These are phyloP conservation scores for Ustilago sp. DNA, from an alignment of 1,284 basidiomycete genomes.

Conservation along the genomic window DNA sequence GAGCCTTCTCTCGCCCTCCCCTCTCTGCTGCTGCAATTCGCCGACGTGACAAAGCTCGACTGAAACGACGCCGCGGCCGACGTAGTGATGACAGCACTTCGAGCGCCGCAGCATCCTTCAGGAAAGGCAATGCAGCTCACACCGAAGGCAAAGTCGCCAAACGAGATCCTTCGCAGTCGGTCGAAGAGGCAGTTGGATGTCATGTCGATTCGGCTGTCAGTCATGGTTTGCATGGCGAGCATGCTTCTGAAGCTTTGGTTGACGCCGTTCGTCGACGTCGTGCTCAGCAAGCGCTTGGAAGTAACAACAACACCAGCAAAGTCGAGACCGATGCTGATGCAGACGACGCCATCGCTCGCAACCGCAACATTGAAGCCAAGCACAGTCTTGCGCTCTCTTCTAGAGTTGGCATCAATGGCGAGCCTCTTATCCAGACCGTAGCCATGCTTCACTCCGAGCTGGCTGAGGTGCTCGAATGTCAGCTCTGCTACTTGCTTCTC, in stretches of 20 bases:
- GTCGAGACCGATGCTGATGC: conserved; percentile 20
- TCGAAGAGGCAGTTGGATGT: conserved; percentile 13
- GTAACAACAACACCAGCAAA: conserved; percentile 13
- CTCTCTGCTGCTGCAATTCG: conserved; percentile 10
- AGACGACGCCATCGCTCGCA: neutral
- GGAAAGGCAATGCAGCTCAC: conserved; percentile 12
- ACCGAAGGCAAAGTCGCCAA: conserved; percentile 30
- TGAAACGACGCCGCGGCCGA: conserved; percentile 39
- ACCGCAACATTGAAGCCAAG: conserved; percentile 26
- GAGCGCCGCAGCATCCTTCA: conserved; percentile 13
- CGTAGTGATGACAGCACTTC: conserved; percentile 31
- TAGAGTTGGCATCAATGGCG: conserved; percentile 27
- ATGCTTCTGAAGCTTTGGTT: conserved; percentile 12
- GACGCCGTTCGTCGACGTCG: conserved; percentile 27
- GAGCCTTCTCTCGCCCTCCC: conserved; percentile 53
- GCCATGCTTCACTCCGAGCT: conserved; percentile 73
- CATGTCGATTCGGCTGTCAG: conserved; percentile 25
- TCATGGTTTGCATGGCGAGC: conserved; percentile 5
- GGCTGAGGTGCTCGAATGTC: conserved; percentile 81
- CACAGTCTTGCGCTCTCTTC: conserved; percentile 40
- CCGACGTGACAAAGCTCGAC: conserved; percentile 20
- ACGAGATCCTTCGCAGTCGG: conserved; percentile 1
- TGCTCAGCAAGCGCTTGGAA: conserved; percentile 7
- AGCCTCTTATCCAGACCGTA: conserved; percentile 49
- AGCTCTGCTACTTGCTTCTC: conserved; percentile 87